Evolutionary conservation across 148 eudicot species (phyloP).

Genomic region (Cornus kousa): DNA sequence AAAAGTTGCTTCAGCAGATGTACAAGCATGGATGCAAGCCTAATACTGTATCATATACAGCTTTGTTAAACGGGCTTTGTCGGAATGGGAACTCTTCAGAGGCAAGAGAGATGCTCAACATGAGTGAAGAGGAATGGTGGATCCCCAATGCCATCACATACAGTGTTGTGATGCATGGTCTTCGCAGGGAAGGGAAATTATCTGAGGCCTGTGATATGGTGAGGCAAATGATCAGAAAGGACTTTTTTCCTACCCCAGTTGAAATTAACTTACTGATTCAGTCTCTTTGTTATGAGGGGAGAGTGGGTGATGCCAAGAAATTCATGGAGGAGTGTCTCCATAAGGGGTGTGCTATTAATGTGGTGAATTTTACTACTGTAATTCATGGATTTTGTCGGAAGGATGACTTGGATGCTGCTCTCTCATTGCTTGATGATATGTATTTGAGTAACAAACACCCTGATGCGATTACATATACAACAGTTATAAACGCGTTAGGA

Average conservation of each 20-base stretch:
- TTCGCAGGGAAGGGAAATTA: constrained; percentile 37
- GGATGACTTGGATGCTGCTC: constrained; percentile 30
- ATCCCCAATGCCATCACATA: constrained; percentile 39
- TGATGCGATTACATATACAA: constrained; percentile 36
- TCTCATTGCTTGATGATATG: constrained; percentile 47
- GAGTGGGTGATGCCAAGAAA: constrained; percentile 33
- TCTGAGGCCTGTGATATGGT: constrained; percentile 30
- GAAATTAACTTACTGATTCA: constrained; percentile 39
- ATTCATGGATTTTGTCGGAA: constrained; percentile 43
- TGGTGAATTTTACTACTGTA: constrained; percentile 36
- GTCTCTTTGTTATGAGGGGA: constrained; percentile 38
- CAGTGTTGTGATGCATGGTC: constrained; percentile 37
- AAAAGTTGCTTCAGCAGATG: constrained; percentile 33
- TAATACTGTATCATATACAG: constrained; percentile 34
- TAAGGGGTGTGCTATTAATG: constrained; percentile 39
- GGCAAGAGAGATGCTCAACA: constrained; percentile 37
- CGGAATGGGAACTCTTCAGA: constrained; percentile 30
- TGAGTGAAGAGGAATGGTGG: constrained; percentile 42
- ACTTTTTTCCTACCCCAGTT: constrained; percentile 36
- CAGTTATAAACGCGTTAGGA: constrained; percentile 30
- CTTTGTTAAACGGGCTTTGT: constrained; percentile 36
- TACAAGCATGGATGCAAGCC: constrained; percentile 35
- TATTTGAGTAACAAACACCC: constrained; percentile 35
- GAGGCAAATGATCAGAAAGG: constrained; percentile 34
- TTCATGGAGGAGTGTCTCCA: constrained; percentile 40